Base-by-base conservation (phyloP, 2,329 filamentous ascomycete species). In the Hypoxylon rubiginosum region DNA sequence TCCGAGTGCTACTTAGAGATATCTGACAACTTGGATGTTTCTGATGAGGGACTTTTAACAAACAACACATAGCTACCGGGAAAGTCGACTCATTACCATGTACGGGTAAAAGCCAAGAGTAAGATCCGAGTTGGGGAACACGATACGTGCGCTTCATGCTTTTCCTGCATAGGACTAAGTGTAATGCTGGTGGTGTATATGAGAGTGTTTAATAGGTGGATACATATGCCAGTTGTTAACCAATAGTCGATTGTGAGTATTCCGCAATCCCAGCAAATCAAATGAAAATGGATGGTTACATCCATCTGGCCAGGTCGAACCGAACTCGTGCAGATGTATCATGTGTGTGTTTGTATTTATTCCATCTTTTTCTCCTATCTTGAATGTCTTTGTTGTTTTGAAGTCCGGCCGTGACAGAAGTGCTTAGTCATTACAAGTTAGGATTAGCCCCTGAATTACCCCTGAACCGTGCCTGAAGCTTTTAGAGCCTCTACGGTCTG, bases 361-460 rank as follows among this genome's bases (percentile, higher is more conserved):
- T 9, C 21, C n/a, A n/a, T n/a, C n/a, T n/a, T n/a, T n/a, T n/a
- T 49, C 36, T 45, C n/a, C 41, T 54, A 24, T n/a, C 26, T 46
- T 43, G 10, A n/a, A n/a, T 26, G 8, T 17, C 24, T 7, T 30
- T 9, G n/a, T 17, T 30, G 46, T n/a, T 49, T 9, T 19, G 41
- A 7, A 30, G 46, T 28, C 26, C 17, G 43, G 10, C n/a, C 6
- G 24, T 45, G 50, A 43, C 45, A 41, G 9, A 57, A 4, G 2
- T n/a, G 36, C 52, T 64, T 64, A 67, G 64, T 67, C 46, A 57
- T 43, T 7, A 11, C n/a, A 53, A 32, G 46, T 26, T 13, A 52
- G 34, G n/a, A n/a, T n/a, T n/a, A n/a, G n/a, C 48, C 57, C 64
- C 60, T 64, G 56, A 61, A 60, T 55, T n/a, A 49, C 46, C 56